Percentiles rank a stretch among this genome's conserved stretches.
Conservation (phyloP, 768 basidiomycete genomes). For the Tricholoma bakamatsutake region DNA sequence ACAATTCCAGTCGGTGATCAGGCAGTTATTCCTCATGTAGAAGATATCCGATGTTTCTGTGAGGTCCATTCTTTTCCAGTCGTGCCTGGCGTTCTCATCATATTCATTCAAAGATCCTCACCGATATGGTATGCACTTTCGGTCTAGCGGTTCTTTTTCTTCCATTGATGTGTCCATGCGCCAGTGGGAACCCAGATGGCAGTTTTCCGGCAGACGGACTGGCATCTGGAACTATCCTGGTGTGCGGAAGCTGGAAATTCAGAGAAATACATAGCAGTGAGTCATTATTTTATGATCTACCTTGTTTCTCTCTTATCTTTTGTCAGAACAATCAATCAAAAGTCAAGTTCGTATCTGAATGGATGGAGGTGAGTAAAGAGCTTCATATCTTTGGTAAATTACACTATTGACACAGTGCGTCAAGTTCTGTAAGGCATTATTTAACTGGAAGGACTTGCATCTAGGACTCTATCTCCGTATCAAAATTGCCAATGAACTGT, state of each 20-base stretch:
- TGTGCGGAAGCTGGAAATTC: not conserved
- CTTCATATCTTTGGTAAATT: not conserved
- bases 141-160: not conserved
- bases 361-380: constrained; percentile 9
- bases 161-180: not conserved
- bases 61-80: not conserved
- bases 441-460: constrained; percentile 7
- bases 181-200: not conserved
- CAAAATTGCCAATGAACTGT: constrained; percentile 9
- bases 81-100: not conserved
- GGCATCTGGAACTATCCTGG: not conserved
- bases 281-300: not conserved
- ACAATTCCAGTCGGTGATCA: not conserved
- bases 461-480: not conserved
- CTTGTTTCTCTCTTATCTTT: not conserved
- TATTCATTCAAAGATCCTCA: not conserved
- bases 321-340: constrained; percentile 4
- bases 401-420: not conserved
- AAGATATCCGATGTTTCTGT: constrained; percentile 6
- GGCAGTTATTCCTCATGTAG: not conserved
- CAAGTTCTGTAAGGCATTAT: constrained; percentile 11
- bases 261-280: constrained; percentile 5
- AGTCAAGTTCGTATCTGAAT: constrained; percentile 4
- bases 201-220: constrained; percentile 7
- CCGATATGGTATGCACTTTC: not conserved